Base-by-base conservation (phyloP, 2,329 filamentous ascomycete species). In the Pseudogymnoascus sp. region DNA sequence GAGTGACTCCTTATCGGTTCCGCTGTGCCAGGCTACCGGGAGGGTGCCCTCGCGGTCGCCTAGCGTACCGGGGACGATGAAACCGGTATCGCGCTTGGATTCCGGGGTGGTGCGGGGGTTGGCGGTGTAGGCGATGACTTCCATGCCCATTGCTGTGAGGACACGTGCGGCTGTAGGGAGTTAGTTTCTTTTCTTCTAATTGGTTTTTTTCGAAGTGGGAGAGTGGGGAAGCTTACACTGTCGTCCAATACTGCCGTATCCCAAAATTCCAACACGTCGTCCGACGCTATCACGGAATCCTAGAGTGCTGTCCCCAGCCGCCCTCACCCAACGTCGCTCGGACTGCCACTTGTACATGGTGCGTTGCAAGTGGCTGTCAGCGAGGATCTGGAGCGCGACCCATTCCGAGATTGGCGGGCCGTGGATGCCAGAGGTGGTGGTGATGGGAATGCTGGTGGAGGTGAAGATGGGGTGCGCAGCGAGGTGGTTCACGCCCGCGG, bases 381-480 rank as follows among this genome's bases (percentile, higher is more conserved):
- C 77, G 2, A 88, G 75, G 62, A 81, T 79, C 68, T 85, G 86
- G 78, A 87, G 78, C 28, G 87, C 73, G 11, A 85, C 81, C 85
- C 85, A 89, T 75, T 88, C 86, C 0, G 84, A 78, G 60, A 88
- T 88, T 63, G 85, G 83, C 0, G 86, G 85, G 1, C 73, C 73
- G 61, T 75, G 73, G 12, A 76, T 69, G 5, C 75, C 74, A 4
- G 69, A 73, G 6, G 72, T 71, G 11, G 72, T 75, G 0, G 73
- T 72, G 21, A 76, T 67, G 0, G 69, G 63, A n/a, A 76, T 71
- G n/a, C 70, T 64, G 2, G 73, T 70, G 4, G 73, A 69, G 47
- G 68, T 74, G 65, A 69, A 76, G 1, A 76, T 65, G 0, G 68
- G 69, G 1, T 67, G 67, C 0, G 70, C 28, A 2, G 62, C 21